Conservation (phyloP, 1,284 basidiomycete species). For the Malassezia dermatis region DNA sequence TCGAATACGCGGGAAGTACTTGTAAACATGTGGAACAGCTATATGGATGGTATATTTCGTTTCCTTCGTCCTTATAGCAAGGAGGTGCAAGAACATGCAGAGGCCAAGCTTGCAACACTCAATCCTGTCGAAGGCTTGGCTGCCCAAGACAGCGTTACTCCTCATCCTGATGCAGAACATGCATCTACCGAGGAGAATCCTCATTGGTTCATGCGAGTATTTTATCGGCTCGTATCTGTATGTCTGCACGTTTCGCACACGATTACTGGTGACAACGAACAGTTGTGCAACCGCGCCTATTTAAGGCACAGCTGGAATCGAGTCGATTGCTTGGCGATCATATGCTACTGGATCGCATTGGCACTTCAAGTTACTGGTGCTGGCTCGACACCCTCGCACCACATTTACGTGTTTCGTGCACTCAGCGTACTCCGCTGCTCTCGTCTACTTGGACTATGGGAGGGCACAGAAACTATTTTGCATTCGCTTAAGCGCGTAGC, state of each 20-base stretch:
- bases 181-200: neutral
- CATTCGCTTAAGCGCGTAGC: slow-evolving; percentile 80
- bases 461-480: slow-evolving; percentile 88
- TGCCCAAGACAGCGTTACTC: neutral
- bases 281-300: slow-evolving; percentile 53
- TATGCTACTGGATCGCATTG: slow-evolving; percentile 69
- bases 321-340: slow-evolving; percentile 74
- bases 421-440: slow-evolving; percentile 76
- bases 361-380: slow-evolving; percentile 58
- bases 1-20: slow-evolving; percentile 4
- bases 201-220: neutral
- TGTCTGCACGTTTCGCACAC: slow-evolving; percentile 10
- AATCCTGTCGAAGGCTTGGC: slow-evolving; percentile 8
- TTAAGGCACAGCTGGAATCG: slow-evolving; percentile 87
- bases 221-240: neutral
- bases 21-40: neutral
- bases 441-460: slow-evolving; percentile 74
- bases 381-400: slow-evolving; percentile 58
- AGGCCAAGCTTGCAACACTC: neutral
- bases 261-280: slow-evolving; percentile 10
- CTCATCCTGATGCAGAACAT: no score
- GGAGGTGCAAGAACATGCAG: neutral
- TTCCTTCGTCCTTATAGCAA: slow-evolving; percentile 7
- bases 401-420: slow-evolving; percentile 80
- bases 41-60: neutral